Evolutionary conservation across 805 yeast genomes (phyloP).

Genomic region (Lachancea meyersii): DNA sequence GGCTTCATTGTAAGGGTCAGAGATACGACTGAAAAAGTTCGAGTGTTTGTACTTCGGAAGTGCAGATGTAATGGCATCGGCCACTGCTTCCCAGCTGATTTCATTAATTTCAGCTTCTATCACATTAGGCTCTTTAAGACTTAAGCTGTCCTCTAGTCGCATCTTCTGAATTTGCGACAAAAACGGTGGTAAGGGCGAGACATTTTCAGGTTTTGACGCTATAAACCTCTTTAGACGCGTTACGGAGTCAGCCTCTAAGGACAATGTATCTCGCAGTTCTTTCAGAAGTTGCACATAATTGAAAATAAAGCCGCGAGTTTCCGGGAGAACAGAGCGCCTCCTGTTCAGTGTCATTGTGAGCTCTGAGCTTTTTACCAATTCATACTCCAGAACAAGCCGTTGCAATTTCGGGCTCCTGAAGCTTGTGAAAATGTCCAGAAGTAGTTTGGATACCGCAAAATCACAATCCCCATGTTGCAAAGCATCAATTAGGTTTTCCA

Average conservation of each 20-base stretch:
- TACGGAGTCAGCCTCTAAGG: conserved; percentile 4
- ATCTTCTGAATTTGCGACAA: conserved; percentile 32
- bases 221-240: background rate
- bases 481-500: conserved; percentile 62
- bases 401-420: conserved; percentile 46
- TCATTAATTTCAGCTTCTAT: conserved; percentile 19
- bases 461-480: conserved; percentile 66
- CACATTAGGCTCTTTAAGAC: conserved; percentile 32
- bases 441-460: conserved; percentile 42
- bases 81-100: conserved; percentile 29
- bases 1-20: conserved; percentile 48
- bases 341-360: conserved; percentile 1
- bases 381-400: conserved; percentile 55
- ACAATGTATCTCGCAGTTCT: conserved; percentile 14
- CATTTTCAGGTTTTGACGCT: background rate
- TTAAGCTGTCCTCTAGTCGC: conserved; percentile 34
- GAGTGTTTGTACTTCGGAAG: conserved; percentile 37
- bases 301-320: conserved; percentile 13
- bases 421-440: conserved; percentile 46
- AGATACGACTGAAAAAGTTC: conserved; percentile 31
- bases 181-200: conserved; percentile 20
- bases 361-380: conserved; percentile 36
- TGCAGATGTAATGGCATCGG: conserved; percentile 20
- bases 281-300: conserved; percentile 16
- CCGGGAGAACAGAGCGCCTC: conserved; percentile 27